These are phyloP conservation scores for Solanum clarkiae DNA, from an alignment of 257 asterid genomes.

Conservation along the genomic window DNA sequence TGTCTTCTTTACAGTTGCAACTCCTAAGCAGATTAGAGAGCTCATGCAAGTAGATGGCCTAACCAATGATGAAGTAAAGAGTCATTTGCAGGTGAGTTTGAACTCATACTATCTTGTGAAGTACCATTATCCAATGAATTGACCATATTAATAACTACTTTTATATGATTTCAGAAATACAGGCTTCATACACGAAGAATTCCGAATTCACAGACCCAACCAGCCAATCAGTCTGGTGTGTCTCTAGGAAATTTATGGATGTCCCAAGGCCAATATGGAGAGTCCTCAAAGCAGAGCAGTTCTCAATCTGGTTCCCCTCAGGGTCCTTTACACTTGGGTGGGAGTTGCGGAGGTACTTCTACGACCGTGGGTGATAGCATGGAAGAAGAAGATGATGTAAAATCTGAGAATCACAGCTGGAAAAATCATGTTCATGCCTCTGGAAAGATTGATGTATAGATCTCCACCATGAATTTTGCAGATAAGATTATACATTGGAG, in stretches of 20 bases:
- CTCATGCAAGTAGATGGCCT: constrained; percentile 88
- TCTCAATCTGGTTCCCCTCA: constrained; percentile 43
- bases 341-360: constrained; percentile 27
- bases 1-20: constrained; percentile 49
- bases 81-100: constrained; percentile 72
- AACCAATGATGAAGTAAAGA: constrained; percentile 94
- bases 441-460: constrained; percentile 13
- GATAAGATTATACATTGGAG: constrained; percentile 6
- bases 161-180: constrained; percentile 45
- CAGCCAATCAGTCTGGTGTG: constrained; percentile 12
- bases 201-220: constrained; percentile 10
- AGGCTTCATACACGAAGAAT: constrained; percentile 61
- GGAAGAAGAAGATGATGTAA: constrained; percentile 40
- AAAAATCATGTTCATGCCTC: constrained; percentile 12
- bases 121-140: background rate
- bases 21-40: constrained; percentile 95
- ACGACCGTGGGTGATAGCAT: constrained; percentile 28
- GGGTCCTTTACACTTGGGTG: constrained; percentile 27
- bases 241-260: constrained; percentile 22
- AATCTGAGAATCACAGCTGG: constrained; percentile 34
- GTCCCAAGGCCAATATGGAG: constrained; percentile 22
- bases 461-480: constrained; percentile 12
- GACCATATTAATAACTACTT: background rate
- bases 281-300: constrained; percentile 24
- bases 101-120: background rate